A percentile compares a stretch with the other conserved stretches of the same genome.
These are phyloP conservation scores for barrel medic (Medicago truncatula) DNA, from an alignment of 306 rosid species.

Conservation along the genomic window DNA sequence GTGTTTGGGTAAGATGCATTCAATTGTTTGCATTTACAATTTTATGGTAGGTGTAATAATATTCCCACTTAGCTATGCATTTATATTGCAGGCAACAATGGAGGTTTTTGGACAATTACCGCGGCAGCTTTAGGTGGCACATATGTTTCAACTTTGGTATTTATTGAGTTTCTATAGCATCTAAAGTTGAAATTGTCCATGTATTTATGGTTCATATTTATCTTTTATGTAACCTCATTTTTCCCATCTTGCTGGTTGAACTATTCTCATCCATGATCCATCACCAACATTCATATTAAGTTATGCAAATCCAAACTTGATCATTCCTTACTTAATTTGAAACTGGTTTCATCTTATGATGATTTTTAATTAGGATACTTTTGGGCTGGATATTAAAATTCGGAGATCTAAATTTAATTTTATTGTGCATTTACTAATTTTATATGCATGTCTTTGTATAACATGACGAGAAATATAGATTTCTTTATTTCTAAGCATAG, in stretches of 20 bases:
- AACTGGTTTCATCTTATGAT: conserved; percentile 10
- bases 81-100: conserved; percentile 62
- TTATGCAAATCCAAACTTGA: background rate
- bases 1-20: conserved; percentile 75
- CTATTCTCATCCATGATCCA: conserved; percentile 21
- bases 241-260: conserved; percentile 13
- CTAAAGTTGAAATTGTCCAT: conserved; percentile 6
- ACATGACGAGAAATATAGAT: background rate
- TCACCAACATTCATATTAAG: conserved; percentile 12
- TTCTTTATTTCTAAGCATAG: conserved; percentile 38
- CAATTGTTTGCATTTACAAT: conserved; percentile 41
- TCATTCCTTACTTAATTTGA: conserved; percentile 28
- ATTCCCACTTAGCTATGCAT: conserved; percentile 40
- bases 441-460: conserved; percentile 24
- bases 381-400: conserved; percentile 5
- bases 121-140: conserved; percentile 97
- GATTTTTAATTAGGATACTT: conserved; percentile 32
- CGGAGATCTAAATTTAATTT: background rate
- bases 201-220: conserved; percentile 5
- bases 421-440: conserved; percentile 21
- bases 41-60: conserved; percentile 16
- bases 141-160: conserved; percentile 97
- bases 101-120: conserved; percentile 75
- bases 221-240: background rate
- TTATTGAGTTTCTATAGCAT: conserved; percentile 32